phyloP scores from a whole-genome alignment of 768 basidiomycete genomes.

The Favolaschia claudopus region DNA sequence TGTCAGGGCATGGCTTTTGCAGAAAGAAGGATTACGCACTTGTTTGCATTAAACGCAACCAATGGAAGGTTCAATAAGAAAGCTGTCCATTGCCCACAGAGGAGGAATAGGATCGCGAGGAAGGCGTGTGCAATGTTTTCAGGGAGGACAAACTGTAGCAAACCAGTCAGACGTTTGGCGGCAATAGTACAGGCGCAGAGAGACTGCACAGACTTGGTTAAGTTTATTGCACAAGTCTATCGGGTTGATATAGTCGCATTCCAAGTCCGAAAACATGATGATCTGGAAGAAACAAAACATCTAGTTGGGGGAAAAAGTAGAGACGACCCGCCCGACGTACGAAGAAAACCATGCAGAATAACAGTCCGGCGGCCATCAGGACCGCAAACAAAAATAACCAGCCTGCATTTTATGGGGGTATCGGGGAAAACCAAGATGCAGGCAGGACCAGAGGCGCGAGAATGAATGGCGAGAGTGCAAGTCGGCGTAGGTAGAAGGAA shows the following conservation, averaged over 20 bases:
- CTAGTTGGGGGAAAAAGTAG: no score
- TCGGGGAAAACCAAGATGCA: not conserved
- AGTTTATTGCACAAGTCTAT: conserved; percentile 99
- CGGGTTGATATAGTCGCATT: conserved; percentile 99
- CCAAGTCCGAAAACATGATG: conserved; percentile 99
- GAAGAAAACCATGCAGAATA: conserved; percentile 99
- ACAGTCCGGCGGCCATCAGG: conserved; percentile 90
- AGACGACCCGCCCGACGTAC: conserved; percentile 59
- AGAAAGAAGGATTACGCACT: conserved; percentile 59
- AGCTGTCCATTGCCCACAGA: conserved; percentile 94
- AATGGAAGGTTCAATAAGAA: conserved; percentile 91
- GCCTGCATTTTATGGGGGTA: no score
- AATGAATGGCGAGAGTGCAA: no score
- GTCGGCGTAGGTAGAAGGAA: no score
- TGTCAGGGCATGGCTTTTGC: not conserved
- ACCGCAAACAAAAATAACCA: conserved; percentile 98
- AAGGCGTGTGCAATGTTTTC: conserved; percentile 96
- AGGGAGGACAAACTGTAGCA: conserved; percentile 91
- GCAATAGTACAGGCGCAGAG: not conserved
- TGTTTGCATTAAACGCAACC: conserved; percentile 91
- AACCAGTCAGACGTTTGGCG: not conserved
- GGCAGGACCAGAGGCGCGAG: not conserved
- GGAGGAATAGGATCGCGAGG: conserved; percentile 89
- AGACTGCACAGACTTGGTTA: conserved; percentile 74
- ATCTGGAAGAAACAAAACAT: conserved; percentile 65